Evolutionary conservation across 495 filamentous ascomycete species (phyloP), one percentile per base, ranked within the genome.

Genomic region (Filosporella fistucella): DNA sequence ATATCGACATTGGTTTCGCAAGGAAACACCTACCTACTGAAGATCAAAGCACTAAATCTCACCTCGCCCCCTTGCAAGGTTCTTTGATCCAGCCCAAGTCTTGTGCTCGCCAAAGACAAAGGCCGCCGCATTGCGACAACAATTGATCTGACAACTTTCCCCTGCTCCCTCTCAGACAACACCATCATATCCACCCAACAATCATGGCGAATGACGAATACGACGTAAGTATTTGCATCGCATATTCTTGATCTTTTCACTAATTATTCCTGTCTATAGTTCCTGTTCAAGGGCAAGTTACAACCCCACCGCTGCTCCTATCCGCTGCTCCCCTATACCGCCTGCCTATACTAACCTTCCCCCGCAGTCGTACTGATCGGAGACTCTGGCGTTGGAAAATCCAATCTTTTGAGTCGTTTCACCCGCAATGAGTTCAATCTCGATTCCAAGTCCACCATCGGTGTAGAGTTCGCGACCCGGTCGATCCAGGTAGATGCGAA

Each of bases 361-460:
- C 16, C 22, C 28, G 53, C 63, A 97, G 93, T 98, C 67, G 93
- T 98, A 63, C 76, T 98, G 60, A 98, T 98, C 66, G 93, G 93
- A 78, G 93, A 98, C 70, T 95, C 89, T 47, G 93, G 93, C 59
- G 93, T 99, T 67, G 94, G 94, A 74, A 99, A 99, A 77, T 99
- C 94, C 72, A 99, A 99, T 72, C 86, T 99, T 36, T 80, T 99
- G 69, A 96, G 90, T 70, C 87, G 94, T 64, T 99, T 99, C 82
- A 99, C 94, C 48, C 89, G 94, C 68, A 99, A 99, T 68, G 94
- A 99, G 70, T 99, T 99, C 83, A 97, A 96, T 74, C 79, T 97
- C 50, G 93, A 99, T 70, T 96, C 91, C 66, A 99, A 99, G 82
- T 97, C 94, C 45, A 99, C 93, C 54, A 99, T 99, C 75, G 93